Base-by-base conservation (phyloP, 805 yeast genomes). In the Zygoascus ofunaensis region DNA sequence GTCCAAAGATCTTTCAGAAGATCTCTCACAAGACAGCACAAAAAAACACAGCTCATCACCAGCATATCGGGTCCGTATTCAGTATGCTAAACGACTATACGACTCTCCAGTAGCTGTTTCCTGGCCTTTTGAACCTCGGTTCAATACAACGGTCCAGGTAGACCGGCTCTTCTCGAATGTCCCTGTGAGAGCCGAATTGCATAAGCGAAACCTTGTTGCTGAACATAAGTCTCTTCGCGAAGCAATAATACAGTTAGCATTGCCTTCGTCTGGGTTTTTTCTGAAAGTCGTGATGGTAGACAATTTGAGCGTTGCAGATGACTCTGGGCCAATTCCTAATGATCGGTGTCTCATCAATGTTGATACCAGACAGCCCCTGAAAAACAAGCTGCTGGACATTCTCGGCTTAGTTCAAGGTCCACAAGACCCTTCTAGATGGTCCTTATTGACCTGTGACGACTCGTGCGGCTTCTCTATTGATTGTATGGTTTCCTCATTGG, bases 1-100 rank as follows among this genome's bases (percentile, higher is more conserved):
- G 0, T 69, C 85, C 0, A 73, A 69, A 45, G 47, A 49, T 0
- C 28, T 35, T 7, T 60, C 54, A 22, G 42, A 37, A 36, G 33
- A 30, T 20, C 20, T 21, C 8, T n/a, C n/a, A n/a, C n/a, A n/a
- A n/a, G n/a, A n/a, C n/a, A n/a, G n/a, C n/a, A n/a, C n/a, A n/a
- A n/a, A n/a, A n/a, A n/a, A n/a, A n/a, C n/a, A n/a, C n/a, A 8
- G 10, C 12, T 7, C 30, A 26, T 12, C 7, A 8, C 10, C 7
- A 12, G 51, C 56, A 2, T 22, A 42, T 18, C 41, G 40, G 12
- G 30, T 39, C 17, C 45, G 52, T 12, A n/a, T 55, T 4, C 40
- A 48, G 20, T 41, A 47, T 24, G 37, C 47, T 2, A 28, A 33
- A 10, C 23, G 45, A 28, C 26, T 50, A 7, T 36, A 14, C 32